Evolutionary conservation across 371 early-diverging fungal species (phyloP).

Genomic region (Catenaria anguillulae): DNA sequence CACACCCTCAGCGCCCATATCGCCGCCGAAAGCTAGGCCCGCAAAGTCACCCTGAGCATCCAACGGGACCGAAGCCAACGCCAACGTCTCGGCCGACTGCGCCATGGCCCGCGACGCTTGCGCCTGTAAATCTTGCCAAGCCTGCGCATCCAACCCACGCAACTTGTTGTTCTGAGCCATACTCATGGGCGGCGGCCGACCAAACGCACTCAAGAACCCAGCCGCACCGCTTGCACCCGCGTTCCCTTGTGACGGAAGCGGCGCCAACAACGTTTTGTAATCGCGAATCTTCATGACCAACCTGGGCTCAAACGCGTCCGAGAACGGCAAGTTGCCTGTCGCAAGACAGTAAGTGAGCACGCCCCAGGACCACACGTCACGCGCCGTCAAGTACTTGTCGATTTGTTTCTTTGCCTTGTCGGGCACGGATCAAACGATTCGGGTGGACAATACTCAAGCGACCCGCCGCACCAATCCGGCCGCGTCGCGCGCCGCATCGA

Average conservation of each 20-base stretch:
- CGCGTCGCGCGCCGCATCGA: conserved; percentile 21
- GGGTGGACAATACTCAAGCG: conserved; percentile 62
- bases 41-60: neutral
- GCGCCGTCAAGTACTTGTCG: neutral
- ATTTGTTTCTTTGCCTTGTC: neutral
- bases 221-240: neutral
- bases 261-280: neutral
- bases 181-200: no score
- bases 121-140: neutral
- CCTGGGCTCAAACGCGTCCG: conserved; percentile 53
- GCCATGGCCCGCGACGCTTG: neutral
- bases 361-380: conserved; percentile 73
- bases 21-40: neutral
- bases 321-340: conserved; percentile 56
- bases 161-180: no score
- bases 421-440: conserved; percentile 20
- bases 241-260: neutral
- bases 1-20: no score
- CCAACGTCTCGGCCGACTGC: neutral
- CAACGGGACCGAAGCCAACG: neutral
- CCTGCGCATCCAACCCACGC: neutral
- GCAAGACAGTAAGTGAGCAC: conserved; percentile 57
- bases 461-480: conserved; percentile 35
- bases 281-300: conserved; percentile 44
- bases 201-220: neutral